These are phyloP conservation scores for Claviceps arundinis DNA, from an alignment of 2,329 filamentous ascomycete species.

Conservation along the genomic window DNA sequence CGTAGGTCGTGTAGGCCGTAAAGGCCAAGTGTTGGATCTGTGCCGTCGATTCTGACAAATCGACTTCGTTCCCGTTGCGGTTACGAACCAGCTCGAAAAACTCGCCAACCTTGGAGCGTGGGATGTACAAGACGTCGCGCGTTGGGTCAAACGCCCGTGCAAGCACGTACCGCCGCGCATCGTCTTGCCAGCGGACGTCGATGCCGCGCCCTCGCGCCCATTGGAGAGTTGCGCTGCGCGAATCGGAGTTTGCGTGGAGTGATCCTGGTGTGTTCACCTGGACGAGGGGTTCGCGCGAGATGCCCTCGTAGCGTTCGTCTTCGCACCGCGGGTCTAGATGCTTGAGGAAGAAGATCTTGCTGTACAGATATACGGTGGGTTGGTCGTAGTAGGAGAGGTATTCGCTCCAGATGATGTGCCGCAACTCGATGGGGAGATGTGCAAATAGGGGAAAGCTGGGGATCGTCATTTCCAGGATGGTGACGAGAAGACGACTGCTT, in stretches of 20 bases:
- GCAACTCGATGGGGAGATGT: conserved; percentile 14
- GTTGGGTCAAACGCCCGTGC: conserved; percentile 2
- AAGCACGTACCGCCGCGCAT: background rate
- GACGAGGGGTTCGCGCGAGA: conserved; percentile 6
- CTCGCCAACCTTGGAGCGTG: conserved; percentile 8
- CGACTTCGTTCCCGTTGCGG: background rate
- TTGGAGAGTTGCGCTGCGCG: conserved; percentile 7
- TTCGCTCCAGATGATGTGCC: conserved; percentile 12
- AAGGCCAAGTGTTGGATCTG: conserved; percentile 12
- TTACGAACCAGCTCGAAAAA: conserved; percentile 6
- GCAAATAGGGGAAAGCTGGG: conserved; percentile 10
- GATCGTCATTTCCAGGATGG: background rate
- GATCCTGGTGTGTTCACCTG: conserved; percentile 8
- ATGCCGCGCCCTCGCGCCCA: conserved; percentile 9
- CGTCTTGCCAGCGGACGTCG: background rate
- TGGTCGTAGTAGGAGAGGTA: conserved; percentile 6
- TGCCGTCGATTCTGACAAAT: conserved; percentile 2
- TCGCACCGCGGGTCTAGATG: conserved; percentile 3
- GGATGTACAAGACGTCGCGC: conserved; percentile 5
- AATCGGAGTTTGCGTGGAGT: conserved; percentile 12
- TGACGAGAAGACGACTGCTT: no score
- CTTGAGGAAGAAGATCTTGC: conserved; percentile 8
- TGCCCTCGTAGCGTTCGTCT: conserved; percentile 1
- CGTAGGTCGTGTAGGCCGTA: conserved; percentile 15
- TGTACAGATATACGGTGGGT: conserved; percentile 11